Evolutionary conservation across 148 eudicot genomes (phyloP).

Genomic region (Camellia lanceoleosa): DNA sequence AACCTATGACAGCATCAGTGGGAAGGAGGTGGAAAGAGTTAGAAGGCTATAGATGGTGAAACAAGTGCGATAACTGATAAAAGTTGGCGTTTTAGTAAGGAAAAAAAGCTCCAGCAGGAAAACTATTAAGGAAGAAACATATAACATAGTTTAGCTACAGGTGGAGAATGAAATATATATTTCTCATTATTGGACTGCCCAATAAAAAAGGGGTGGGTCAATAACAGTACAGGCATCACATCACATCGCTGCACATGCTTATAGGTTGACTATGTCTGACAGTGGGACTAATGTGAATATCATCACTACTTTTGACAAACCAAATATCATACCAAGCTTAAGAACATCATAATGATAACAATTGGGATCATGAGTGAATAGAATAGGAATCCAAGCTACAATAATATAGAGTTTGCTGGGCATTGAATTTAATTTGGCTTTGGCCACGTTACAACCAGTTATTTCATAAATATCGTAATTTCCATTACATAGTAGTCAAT

Average conservation of each 20-base stretch:
- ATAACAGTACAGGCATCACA: not conserved
- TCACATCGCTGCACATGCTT: not conserved
- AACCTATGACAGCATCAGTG: not conserved
- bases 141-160: not conserved
- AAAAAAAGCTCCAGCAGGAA: too few relatives aligned
- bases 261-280: not conserved
- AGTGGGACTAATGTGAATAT: not conserved
- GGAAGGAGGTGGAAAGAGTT: not conserved
- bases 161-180: not conserved
- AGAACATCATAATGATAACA: not conserved
- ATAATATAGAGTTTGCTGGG: not conserved
- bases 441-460: not conserved
- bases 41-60: not conserved
- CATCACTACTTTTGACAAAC: not conserved
- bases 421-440: not conserved
- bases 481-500: not conserved
- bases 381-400: not conserved
- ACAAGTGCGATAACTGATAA: not conserved
- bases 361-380: not conserved
- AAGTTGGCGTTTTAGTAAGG: not conserved
- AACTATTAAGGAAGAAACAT: too few relatives aligned
- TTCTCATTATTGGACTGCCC: not conserved
- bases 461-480: not conserved
- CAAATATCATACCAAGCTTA: not conserved
- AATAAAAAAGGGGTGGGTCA: not conserved